phyloP scores from a whole-genome alignment of 2,329 filamentous ascomycete genomes.

The Macrophomina phaseolina region DNA sequence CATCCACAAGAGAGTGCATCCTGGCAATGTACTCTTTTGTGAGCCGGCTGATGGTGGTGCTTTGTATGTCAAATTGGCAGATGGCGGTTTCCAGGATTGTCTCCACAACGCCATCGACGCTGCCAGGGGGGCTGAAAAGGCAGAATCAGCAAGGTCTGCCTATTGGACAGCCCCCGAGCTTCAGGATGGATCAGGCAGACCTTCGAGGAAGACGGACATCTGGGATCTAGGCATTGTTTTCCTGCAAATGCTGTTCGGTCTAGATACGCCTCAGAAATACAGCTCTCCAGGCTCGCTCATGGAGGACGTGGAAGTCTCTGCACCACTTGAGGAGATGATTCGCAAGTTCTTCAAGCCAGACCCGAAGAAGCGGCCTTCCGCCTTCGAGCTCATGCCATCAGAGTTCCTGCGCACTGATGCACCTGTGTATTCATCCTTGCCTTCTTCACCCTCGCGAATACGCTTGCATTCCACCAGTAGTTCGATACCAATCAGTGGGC shows the following conservation, averaged over 20 bases:
- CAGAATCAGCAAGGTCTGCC: constrained; percentile 71
- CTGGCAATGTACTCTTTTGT: constrained; percentile 79
- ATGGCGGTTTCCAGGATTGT: constrained; percentile 73
- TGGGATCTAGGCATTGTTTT: constrained; percentile 95
- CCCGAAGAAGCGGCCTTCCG: constrained; percentile 80
- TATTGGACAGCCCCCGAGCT: constrained; percentile 87
- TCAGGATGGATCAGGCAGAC: constrained; percentile 57
- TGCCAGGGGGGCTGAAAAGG: constrained; percentile 56
- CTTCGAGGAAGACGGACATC: constrained; percentile 80
- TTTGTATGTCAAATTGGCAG: constrained; percentile 72
- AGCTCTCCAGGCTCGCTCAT: constrained; percentile 78
- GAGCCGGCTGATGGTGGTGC: constrained; percentile 71
- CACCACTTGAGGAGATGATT: constrained; percentile 78
- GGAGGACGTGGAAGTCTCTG: constrained; percentile 73
- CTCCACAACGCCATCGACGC: constrained; percentile 67
- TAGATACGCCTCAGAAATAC: constrained; percentile 76
- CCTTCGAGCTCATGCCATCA: constrained; percentile 72
- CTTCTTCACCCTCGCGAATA: constrained; percentile 36
- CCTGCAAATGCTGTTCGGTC: constrained; percentile 91
- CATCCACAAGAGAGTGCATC: constrained; percentile 81
- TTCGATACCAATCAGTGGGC: constrained; percentile 35
- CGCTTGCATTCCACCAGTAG: constrained; percentile 29
- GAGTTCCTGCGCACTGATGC: constrained; percentile 60
- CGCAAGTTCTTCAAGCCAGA: constrained; percentile 84
- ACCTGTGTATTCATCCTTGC: constrained; percentile 44